A percentile compares a stretch with the other conserved stretches of the same genome.
These are phyloP conservation scores for Brassica balearica DNA, from an alignment of 441 rosid species.

Conservation along the genomic window DNA sequence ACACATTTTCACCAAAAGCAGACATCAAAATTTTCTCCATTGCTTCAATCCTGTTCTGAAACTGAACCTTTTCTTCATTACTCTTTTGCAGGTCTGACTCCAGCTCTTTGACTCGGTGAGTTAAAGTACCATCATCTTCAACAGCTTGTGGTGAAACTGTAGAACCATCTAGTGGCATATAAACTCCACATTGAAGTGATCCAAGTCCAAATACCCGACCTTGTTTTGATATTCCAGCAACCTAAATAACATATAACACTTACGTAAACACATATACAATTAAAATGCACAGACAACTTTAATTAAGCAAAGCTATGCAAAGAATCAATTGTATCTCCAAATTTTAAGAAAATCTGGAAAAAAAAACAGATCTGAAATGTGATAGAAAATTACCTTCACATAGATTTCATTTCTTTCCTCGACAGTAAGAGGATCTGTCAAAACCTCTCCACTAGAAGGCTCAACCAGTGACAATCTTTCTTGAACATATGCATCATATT, in stretches of 20 bases:
- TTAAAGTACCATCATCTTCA: conserved; percentile 4
- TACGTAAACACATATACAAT: not conserved
- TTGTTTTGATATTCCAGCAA: conserved; percentile 21
- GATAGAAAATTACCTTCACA: not conserved
- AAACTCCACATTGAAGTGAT: not conserved
- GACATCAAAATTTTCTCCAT: conserved; percentile 1
- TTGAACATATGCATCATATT: not conserved
- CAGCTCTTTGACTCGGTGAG: not conserved
- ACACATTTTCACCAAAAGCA: not conserved
- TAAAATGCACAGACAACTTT: not conserved
- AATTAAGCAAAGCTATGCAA: too few relatives aligned
- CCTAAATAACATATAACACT: not conserved
- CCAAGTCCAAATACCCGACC: conserved; percentile 10
- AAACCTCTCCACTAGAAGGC: not conserved
- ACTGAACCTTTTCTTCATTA: not conserved
- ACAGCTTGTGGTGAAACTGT: not conserved
- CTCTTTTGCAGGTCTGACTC: conserved; percentile 2
- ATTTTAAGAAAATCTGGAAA: too few relatives aligned
- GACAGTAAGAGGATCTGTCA: not conserved
- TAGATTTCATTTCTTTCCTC: not conserved
- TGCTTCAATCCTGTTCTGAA: not conserved
- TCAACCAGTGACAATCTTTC: not conserved
- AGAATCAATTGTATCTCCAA: too few relatives aligned
- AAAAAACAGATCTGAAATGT: not conserved
- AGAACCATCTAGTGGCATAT: not conserved